Evolutionary conservation across 768 basidiomycete genomes (phyloP).

Genomic region (Mycena indigotica): DNA sequence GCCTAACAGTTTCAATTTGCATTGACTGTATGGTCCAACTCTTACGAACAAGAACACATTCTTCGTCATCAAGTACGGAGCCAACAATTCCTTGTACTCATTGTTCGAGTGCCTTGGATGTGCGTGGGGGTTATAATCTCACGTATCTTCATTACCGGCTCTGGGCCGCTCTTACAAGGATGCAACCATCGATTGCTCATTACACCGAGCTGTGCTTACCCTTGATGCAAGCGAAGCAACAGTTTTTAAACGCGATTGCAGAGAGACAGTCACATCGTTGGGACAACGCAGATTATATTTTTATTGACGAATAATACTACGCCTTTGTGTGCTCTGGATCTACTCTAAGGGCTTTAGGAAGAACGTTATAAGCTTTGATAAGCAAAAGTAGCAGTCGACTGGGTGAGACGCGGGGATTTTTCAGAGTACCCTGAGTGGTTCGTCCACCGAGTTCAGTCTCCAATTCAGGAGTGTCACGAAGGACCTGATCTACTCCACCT

Average conservation of each 20-base stretch:
- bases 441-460: not conserved
- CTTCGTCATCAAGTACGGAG: not conserved
- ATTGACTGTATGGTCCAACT: not conserved
- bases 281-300: not conserved
- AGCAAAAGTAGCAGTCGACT: not conserved
- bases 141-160: not conserved
- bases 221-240: not conserved
- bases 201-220: not conserved
- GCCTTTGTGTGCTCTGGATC: not conserved
- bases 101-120: not conserved
- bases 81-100: not conserved
- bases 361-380: not conserved
- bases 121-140: not conserved
- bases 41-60: not conserved
- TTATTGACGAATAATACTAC: not conserved
- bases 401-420: not conserved
- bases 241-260: not conserved
- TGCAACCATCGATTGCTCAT: not conserved
- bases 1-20: not conserved
- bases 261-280: not conserved
- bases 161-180: not conserved
- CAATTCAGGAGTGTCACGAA: not conserved
- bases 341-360: not conserved
- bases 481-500: not conserved
- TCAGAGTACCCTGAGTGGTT: not conserved